phyloP scores from a whole-genome alignment of 768 basidiomycete genomes.

The Fibroporia radiculosa region DNA sequence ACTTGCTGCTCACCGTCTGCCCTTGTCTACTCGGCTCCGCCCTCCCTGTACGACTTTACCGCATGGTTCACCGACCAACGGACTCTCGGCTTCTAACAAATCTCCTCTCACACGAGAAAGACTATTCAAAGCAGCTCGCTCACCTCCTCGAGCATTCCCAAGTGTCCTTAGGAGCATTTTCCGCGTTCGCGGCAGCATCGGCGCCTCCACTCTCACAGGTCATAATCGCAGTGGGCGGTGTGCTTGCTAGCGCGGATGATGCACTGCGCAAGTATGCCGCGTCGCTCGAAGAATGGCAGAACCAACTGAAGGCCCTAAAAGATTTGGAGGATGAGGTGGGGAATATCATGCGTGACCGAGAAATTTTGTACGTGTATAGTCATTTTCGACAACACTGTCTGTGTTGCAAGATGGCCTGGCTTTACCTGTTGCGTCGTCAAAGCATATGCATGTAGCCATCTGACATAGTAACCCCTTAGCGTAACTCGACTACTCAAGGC shows the following conservation, averaged over 20 bases:
- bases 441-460: no score
- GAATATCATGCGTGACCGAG: constrained; percentile 64
- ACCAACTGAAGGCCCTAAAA: constrained; percentile 51
- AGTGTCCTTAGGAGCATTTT: constrained; percentile 54
- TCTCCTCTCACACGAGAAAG: constrained; percentile 63
- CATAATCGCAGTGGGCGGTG: constrained; percentile 45
- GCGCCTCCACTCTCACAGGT: constrained; percentile 45
- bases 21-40: no score
- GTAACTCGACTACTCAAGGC: constrained; percentile 76
- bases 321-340: constrained; percentile 66
- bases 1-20: no score
- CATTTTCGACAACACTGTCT: no score
- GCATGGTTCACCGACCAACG: constrained; percentile 65
- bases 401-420: no score
- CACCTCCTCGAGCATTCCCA: constrained; percentile 51
- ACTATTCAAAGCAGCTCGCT: constrained; percentile 55
- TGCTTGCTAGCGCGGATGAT: constrained; percentile 58
- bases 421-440: no score
- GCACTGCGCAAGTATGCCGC: constrained; percentile 54
- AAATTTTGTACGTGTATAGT: constrained; percentile 60
- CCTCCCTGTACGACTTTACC: not conserved
- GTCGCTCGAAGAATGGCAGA: constrained; percentile 60
- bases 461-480: no score
- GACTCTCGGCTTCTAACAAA: constrained; percentile 68
- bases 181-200: constrained; percentile 67